Evolutionary conservation across 2,329 filamentous ascomycete species (phyloP).

Genomic region (Byssothecium circinans): DNA sequence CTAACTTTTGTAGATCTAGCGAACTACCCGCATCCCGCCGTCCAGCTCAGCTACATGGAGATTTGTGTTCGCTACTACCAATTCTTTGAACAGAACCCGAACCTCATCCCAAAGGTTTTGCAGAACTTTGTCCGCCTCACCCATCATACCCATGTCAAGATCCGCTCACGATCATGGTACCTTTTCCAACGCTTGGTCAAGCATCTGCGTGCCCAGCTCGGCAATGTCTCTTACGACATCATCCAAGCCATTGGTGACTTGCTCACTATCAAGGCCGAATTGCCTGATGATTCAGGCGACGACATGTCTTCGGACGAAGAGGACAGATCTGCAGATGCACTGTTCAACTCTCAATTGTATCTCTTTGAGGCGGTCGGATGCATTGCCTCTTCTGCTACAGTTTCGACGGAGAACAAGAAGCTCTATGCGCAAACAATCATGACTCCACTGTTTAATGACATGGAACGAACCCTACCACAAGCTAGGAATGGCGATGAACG

Average conservation of each 20-base stretch:
- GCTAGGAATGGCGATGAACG: conserved; percentile 82
- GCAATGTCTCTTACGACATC: conserved; percentile 86
- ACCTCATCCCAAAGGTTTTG: conserved; percentile 81
- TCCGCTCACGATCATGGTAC: conserved; percentile 94
- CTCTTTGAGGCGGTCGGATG: conserved; percentile 94
- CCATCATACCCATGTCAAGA: conserved; percentile 83
- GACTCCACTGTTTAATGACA: conserved; percentile 84
- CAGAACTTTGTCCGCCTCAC: conserved; percentile 90
- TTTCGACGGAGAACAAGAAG: conserved; percentile 81
- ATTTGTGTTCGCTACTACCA: conserved; percentile 92
- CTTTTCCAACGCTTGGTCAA: conserved; percentile 92
- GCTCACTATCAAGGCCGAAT: conserved; percentile 85
- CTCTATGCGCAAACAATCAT: conserved; percentile 85
- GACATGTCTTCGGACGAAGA: conserved; percentile 95
- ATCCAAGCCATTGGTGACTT: conserved; percentile 89
- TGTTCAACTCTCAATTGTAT: conserved; percentile 89
- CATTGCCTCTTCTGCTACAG: conserved; percentile 78
- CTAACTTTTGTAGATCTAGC: conserved; percentile 66
- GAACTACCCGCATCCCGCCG: conserved; percentile 83
- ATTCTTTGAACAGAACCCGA: conserved; percentile 84
- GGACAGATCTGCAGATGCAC: conserved; percentile 83
- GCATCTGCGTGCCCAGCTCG: conserved; percentile 79
- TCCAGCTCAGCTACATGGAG: conserved; percentile 97
- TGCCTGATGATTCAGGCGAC: conserved; percentile 74
- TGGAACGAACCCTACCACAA: conserved; percentile 74